Evolutionary conservation across 192 early-diverging fungal genomes (phyloP).

Genomic region (Haplosporangium gracile): DNA sequence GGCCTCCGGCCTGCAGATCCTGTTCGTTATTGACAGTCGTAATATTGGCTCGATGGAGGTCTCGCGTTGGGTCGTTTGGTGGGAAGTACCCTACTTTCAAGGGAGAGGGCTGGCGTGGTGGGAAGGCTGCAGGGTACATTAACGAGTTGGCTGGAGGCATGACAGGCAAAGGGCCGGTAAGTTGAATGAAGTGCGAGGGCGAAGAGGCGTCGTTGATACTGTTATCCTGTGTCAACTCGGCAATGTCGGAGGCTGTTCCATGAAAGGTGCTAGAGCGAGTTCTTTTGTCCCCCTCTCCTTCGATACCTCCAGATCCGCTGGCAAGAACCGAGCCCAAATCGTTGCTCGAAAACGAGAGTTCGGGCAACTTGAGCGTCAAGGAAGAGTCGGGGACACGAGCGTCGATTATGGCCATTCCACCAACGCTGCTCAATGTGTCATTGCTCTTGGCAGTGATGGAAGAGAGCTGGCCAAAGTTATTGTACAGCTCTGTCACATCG

Average conservation of each 20-base stretch:
- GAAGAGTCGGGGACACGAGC: neutral
- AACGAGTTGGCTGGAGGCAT: neutral
- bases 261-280: slow-evolving; percentile 27
- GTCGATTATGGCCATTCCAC: neutral
- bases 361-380: slow-evolving; percentile 17
- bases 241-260: neutral
- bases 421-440: neutral
- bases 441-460: neutral
- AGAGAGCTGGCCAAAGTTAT: slow-evolving; percentile 26
- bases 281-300: slow-evolving; percentile 17
- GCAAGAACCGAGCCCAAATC: slow-evolving; percentile 29
- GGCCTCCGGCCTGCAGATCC: slow-evolving; percentile 4
- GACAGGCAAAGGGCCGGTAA: neutral
- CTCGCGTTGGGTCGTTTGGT: neutral
- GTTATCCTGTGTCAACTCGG: slow-evolving; percentile 10
- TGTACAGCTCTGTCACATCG: slow-evolving; percentile 46
- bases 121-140: neutral
- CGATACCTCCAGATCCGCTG: neutral
- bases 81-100: slow-evolving; percentile 1
- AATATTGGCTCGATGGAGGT: neutral
- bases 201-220: neutral
- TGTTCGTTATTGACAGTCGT: neutral
- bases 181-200: neutral
- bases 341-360: slow-evolving; percentile 42
- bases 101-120: slow-evolving; percentile 18